Evolutionary conservation across 1,284 basidiomycete species (phyloP).

Genomic region (Crepidotus sp.): DNA sequence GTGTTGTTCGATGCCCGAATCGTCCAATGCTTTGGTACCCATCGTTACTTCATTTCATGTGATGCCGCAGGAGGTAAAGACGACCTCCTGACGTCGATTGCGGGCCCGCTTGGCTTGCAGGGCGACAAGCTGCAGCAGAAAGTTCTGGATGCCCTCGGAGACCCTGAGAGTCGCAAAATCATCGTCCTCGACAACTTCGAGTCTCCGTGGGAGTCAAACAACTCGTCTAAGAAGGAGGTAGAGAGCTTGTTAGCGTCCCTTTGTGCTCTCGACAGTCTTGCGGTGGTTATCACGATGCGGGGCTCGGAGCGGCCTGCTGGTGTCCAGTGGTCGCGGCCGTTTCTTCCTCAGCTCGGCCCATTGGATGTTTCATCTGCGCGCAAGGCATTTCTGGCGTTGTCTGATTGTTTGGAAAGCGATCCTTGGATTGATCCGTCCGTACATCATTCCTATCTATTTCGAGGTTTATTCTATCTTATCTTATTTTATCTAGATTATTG

Average conservation of each 20-base stretch:
- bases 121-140: constrained; percentile 17
- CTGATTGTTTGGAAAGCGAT: constrained; percentile 18
- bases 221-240: constrained; percentile 15
- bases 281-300: constrained; percentile 16
- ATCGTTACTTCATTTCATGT: constrained; percentile 17
- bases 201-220: constrained; percentile 16
- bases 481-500: constrained; percentile 10
- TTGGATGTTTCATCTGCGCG: constrained; percentile 14
- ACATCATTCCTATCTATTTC: background rate
- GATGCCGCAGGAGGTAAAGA: constrained; percentile 16
- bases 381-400: constrained; percentile 15
- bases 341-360: constrained; percentile 15
- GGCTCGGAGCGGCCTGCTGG: constrained; percentile 17
- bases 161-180: constrained; percentile 9
- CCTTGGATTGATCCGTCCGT: constrained; percentile 17
- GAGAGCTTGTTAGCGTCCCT: constrained; percentile 14
- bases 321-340: constrained; percentile 16
- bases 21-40: constrained; percentile 15
- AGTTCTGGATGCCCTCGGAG: constrained; percentile 13
- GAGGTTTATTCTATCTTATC: too few relatives aligned
- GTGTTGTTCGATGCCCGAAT: constrained; percentile 15
- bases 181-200: constrained; percentile 18
- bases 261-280: constrained; percentile 13
- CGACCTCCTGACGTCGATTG: constrained; percentile 17
- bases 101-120: constrained; percentile 15